These are phyloP conservation scores for Leishmania turanica DNA, from an alignment of 208 protist species.

Conservation along the genomic window DNA sequence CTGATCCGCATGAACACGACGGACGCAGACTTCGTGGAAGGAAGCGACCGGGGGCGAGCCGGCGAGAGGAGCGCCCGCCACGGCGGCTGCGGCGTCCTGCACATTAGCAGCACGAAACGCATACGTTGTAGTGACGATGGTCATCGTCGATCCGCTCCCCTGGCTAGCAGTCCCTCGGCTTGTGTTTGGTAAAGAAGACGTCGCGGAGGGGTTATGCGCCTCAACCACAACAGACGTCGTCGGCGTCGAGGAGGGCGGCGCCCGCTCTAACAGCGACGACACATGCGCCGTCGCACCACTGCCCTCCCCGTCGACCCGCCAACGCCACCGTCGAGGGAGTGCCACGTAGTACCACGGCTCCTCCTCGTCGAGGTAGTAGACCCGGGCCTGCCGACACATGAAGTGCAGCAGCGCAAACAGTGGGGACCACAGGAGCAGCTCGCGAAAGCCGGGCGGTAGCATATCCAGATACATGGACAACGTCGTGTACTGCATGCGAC, in stretches of 20 bases:
- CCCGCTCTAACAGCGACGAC: slow-evolving; percentile 23
- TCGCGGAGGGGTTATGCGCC: background rate
- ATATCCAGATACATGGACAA: slow-evolving; percentile 54
- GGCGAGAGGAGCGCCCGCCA: background rate
- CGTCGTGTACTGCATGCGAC: slow-evolving; percentile 24
- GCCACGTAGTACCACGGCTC: slow-evolving; percentile 34
- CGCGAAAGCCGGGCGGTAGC: slow-evolving; percentile 45
- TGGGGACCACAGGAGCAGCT: slow-evolving; percentile 61
- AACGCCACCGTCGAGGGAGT: slow-evolving; percentile 17
- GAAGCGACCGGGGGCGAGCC: slow-evolving; percentile 37
- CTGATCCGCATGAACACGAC: background rate
- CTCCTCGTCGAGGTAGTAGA: slow-evolving; percentile 53
- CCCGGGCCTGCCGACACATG: slow-evolving; percentile 42
- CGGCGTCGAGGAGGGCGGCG: background rate
- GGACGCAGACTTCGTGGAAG: slow-evolving; percentile 20
- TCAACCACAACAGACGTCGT: background rate
- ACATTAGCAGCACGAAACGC: slow-evolving; percentile 5
- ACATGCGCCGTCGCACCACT: background rate
- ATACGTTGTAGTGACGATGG: background rate
- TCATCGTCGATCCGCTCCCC: background rate
- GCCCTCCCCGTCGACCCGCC: background rate
- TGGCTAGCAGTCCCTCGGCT: background rate
- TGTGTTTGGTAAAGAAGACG: background rate
- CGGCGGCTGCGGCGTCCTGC: slow-evolving; percentile 10
- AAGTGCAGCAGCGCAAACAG: slow-evolving; percentile 50